Evolutionary conservation across 163 green algal genomes (phyloP).

Genomic region (Dunaliella salina): DNA sequence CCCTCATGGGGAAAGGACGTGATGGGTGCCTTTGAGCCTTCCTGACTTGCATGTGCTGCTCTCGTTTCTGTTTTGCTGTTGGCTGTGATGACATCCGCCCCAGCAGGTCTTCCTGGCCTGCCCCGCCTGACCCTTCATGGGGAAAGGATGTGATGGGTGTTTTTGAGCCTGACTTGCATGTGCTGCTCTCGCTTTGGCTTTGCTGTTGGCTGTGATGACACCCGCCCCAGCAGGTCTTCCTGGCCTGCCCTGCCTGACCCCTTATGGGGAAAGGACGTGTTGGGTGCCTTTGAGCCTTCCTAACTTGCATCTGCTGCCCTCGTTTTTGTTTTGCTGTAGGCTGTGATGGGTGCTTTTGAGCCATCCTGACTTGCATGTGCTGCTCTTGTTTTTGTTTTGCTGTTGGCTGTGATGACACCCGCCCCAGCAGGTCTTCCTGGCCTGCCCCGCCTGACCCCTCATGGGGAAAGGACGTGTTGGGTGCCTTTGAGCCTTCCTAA

Average conservation of each 20-base stretch:
- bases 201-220: background rate
- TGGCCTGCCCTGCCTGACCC: background rate
- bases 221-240: background rate
- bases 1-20: background rate
- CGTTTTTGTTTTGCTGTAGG: background rate
- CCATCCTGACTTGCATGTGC: too few species aligned
- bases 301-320: background rate
- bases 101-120: background rate
- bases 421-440: background rate
- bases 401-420: background rate
- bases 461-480: background rate
- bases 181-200: background rate
- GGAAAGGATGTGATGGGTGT: background rate
- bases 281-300: background rate
- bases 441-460: background rate
- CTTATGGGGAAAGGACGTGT: background rate
- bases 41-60: too few species aligned
- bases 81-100: background rate
- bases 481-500: background rate
- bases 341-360: conserved; percentile 1
- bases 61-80: too few species aligned
- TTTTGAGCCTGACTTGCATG: background rate
- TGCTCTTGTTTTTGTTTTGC: background rate
- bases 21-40: background rate
- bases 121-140: background rate